Percentiles rank a stretch among this genome's conserved stretches.
These are phyloP conservation scores for Plasmodium vivax DNA, from an alignment of 169 alveolate species.

Conservation along the genomic window DNA sequence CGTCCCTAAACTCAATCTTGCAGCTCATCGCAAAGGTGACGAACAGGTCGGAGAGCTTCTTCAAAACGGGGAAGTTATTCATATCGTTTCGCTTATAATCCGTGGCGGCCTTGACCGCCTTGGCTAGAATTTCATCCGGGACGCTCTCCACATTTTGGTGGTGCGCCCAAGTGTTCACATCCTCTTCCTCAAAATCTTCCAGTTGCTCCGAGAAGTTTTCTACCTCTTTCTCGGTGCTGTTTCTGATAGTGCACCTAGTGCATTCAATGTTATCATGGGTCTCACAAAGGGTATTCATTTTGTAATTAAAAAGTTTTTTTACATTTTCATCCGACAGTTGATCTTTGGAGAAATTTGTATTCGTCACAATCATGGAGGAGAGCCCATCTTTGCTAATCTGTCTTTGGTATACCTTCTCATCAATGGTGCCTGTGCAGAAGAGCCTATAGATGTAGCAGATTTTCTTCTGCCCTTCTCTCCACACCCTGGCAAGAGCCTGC, in stretches of 20 bases:
- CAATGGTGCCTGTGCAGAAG: conserved; percentile 97
- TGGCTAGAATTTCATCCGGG: conserved; percentile 77
- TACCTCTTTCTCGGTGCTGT: not conserved
- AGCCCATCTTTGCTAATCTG: conserved; percentile 87
- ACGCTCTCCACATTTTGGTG: conserved; percentile 81
- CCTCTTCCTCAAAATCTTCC: conserved; percentile 76
- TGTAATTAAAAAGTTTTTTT: conserved; percentile 83
- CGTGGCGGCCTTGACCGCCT: conserved; percentile 74
- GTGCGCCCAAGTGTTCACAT: conserved; percentile 85
- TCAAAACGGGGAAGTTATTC: conserved; percentile 68
- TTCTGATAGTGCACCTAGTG: conserved; percentile 77
- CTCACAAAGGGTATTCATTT: conserved; percentile 83
- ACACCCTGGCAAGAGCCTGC: conserved; percentile 97
- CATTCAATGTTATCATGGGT: conserved; percentile 88
- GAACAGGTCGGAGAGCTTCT: conserved; percentile 60
- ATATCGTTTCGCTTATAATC: conserved; percentile 12
- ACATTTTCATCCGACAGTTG: conserved; percentile 85
- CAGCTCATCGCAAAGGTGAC: conserved; percentile 84
- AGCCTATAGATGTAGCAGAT: conserved; percentile 96
- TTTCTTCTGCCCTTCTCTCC: conserved; percentile 98
- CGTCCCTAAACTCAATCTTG: conserved; percentile 77
- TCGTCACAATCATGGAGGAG: conserved; percentile 90
- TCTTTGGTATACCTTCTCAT: conserved; percentile 95
- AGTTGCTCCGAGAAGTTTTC: conserved; percentile 72
- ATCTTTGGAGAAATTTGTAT: conserved; percentile 77